Conservation (phyloP, 2,329 filamentous ascomycete species). For the Aureobasidium pullulans region DNA sequence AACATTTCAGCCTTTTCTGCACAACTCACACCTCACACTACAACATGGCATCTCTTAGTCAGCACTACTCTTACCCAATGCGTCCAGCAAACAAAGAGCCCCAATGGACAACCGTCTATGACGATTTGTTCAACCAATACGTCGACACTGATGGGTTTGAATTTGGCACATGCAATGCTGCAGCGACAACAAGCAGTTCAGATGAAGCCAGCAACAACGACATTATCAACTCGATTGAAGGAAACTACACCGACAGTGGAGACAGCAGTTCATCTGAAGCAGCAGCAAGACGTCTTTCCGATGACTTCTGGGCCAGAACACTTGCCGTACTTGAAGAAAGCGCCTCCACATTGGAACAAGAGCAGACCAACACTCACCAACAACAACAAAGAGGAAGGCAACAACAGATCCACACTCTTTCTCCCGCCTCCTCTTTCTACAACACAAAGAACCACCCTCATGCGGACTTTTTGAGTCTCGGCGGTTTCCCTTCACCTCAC, state of each 20-base stretch:
- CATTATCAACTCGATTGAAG: not conserved
- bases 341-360: conserved; percentile 36
- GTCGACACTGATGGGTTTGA: conserved; percentile 49
- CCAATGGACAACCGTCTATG: conserved; percentile 50
- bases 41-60: conserved; percentile 12
- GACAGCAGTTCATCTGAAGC: not conserved
- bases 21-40: not conserved
- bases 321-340: conserved; percentile 45
- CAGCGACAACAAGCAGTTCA: conserved; percentile 30
- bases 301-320: conserved; percentile 49
- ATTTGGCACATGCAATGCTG: conserved; percentile 40
- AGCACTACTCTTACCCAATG: conserved; percentile 14
- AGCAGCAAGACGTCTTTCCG: conserved; percentile 18
- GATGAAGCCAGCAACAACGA: conserved; percentile 7
- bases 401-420: not conserved
- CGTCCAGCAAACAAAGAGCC: conserved; percentile 42
- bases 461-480: conserved; percentile 30
- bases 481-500: conserved; percentile 27
- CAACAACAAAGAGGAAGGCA: conserved; percentile 11
- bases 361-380: conserved; percentile 21
- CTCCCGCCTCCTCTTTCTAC: not conserved
- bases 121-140: conserved; percentile 58
- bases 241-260: not conserved
- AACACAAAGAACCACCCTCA: conserved; percentile 23
- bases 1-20: not conserved